Conservation (phyloP, 2,329 filamentous ascomycete genomes). For the Cercospora beticola region DNA sequence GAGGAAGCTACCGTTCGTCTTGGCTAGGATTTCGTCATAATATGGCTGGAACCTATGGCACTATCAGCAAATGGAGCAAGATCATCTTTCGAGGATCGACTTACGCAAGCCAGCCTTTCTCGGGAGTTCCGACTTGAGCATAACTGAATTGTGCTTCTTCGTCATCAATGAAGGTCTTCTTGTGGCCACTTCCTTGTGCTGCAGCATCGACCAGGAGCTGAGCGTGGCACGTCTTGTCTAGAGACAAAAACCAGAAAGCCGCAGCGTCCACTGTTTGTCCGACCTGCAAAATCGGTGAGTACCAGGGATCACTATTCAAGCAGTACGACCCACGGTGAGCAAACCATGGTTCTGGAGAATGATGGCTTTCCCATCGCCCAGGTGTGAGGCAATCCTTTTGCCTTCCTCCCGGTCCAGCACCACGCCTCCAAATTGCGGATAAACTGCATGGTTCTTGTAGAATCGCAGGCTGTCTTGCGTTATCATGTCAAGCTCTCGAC, state of each 20-base stretch:
- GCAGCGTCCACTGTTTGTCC: slow-evolving; percentile 45
- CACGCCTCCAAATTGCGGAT: slow-evolving; percentile 48
- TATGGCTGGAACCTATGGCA: slow-evolving; percentile 49
- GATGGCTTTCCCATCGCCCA: slow-evolving; percentile 43
- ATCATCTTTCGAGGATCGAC: slow-evolving; percentile 44
- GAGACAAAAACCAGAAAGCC: slow-evolving; percentile 48
- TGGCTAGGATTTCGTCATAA: slow-evolving; percentile 55
- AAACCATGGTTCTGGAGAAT: slow-evolving; percentile 48
- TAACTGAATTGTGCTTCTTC: slow-evolving; percentile 44
- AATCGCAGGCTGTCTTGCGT: slow-evolving; percentile 50
- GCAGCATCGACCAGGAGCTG: slow-evolving; percentile 48
- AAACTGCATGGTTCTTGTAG: slow-evolving; percentile 45
- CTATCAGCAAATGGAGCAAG: not conserved
- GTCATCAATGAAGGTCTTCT: slow-evolving; percentile 45
- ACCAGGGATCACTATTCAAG: not conserved
- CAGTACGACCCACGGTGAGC: slow-evolving; percentile 40
- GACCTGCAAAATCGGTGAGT: slow-evolving; percentile 23
- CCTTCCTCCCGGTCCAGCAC: slow-evolving; percentile 48
- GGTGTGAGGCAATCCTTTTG: slow-evolving; percentile 41
- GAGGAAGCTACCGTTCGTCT: slow-evolving; percentile 53
- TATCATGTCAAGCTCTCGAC: slow-evolving; percentile 48
- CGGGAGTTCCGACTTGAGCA: slow-evolving; percentile 47
- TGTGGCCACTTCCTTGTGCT: slow-evolving; percentile 40
- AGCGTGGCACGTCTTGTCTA: slow-evolving; percentile 50
- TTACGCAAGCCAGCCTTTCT: slow-evolving; percentile 49